Percentiles rank a stretch among this genome's conserved stretches.
phyloP scores from a whole-genome alignment of 2,329 filamentous ascomycete genomes.

The Pyrenochaeta sp. region DNA sequence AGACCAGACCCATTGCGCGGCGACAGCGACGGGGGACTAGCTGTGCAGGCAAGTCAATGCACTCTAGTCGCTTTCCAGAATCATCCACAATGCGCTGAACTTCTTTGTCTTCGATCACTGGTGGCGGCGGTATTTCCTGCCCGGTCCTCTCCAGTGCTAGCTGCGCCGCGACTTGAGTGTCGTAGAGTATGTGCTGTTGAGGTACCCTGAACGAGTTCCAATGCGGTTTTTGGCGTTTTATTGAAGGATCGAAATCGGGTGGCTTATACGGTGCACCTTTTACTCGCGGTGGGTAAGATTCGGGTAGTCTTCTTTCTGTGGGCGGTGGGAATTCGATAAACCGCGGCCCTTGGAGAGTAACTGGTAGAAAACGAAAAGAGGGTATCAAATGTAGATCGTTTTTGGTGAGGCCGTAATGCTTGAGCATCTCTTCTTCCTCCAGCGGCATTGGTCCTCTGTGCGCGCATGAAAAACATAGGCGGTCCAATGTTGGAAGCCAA shows the following conservation, averaged over 20 bases:
- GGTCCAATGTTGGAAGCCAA: constrained; percentile 8
- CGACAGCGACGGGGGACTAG: constrained; percentile 6
- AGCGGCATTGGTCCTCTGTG: constrained; percentile 6
- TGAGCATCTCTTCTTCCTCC: constrained; percentile 5
- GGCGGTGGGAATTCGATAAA: background rate
- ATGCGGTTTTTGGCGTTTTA: too few species aligned
- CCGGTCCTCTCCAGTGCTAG: constrained; percentile 1
- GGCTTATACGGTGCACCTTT: too few species aligned
- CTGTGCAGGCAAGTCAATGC: constrained; percentile 5
- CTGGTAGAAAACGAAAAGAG: constrained; percentile 11
- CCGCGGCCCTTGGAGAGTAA: constrained; percentile 1
- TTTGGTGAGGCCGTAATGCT: constrained; percentile 5
- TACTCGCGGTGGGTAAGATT: too few species aligned
- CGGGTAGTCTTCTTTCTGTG: too few species aligned
- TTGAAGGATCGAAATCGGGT: too few species aligned
- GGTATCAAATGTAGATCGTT: constrained; percentile 9
- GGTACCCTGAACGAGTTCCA: constrained; percentile 6
- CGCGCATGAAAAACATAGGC: constrained; percentile 8
- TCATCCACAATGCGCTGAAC: too few species aligned
- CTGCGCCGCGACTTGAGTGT: constrained; percentile 6
- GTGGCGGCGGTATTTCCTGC: background rate
- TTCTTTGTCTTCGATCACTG: background rate
- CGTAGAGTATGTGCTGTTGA: constrained; percentile 8
- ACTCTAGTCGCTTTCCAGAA: constrained; percentile 4
- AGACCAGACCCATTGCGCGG: constrained; percentile 9